Conservation (phyloP, 2,329 filamentous ascomycete species). For the Macrophomina phaseolina region DNA sequence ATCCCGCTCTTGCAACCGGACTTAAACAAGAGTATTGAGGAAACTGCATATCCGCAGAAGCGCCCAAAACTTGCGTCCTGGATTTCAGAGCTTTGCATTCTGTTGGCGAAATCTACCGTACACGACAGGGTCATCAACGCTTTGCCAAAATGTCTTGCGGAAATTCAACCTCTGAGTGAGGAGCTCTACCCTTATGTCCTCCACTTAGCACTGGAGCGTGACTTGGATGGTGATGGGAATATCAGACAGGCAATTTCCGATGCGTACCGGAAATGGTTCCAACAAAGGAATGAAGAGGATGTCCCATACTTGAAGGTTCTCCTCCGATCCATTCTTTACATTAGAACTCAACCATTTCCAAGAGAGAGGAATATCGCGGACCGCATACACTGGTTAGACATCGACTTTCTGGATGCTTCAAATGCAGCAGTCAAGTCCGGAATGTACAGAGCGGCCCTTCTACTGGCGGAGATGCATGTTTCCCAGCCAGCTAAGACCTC, state of each 20-base stretch:
- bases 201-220: constrained; percentile 76
- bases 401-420: constrained; percentile 75
- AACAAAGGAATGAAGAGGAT: constrained; percentile 50
- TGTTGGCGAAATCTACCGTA: constrained; percentile 57
- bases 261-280: constrained; percentile 69
- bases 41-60: constrained; percentile 31
- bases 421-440: constrained; percentile 76
- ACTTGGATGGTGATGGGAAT: constrained; percentile 65
- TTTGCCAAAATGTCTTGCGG: constrained; percentile 68
- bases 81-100: constrained; percentile 66
- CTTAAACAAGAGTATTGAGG: constrained; percentile 31
- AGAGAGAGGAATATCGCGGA: constrained; percentile 80
- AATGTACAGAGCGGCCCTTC: constrained; percentile 84
- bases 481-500: constrained; percentile 60
- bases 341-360: constrained; percentile 79
- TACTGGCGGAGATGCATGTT: constrained; percentile 78
- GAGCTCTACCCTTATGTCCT: constrained; percentile 81
- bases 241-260: constrained; percentile 67
- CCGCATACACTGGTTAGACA: constrained; percentile 81
- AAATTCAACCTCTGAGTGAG: constrained; percentile 72
- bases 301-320: constrained; percentile 73
- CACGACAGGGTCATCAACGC: constrained; percentile 72
- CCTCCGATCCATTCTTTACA: constrained; percentile 80
- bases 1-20: constrained; percentile 21
- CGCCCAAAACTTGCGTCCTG: constrained; percentile 51